These are phyloP conservation scores for Coniochaeta ligniaria DNA, from an alignment of 2,329 filamentous ascomycete species.

Conservation along the genomic window DNA sequence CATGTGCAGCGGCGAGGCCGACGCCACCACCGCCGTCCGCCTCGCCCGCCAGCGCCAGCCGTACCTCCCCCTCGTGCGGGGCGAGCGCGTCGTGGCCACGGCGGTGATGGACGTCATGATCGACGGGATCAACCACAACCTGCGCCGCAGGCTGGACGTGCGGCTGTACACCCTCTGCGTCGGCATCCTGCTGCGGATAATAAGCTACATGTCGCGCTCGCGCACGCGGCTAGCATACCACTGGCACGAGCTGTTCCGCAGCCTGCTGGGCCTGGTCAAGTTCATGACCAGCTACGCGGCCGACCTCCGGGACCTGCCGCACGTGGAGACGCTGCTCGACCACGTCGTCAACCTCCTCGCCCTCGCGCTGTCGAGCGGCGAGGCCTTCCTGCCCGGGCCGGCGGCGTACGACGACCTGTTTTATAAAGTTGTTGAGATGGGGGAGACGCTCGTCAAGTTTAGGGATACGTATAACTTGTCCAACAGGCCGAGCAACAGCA, in stretches of 20 bases:
- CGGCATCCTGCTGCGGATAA: conserved; percentile 72
- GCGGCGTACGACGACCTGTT: conserved; percentile 93
- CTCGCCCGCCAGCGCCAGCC: conserved; percentile 86
- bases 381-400: conserved; percentile 82
- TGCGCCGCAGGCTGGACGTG: conserved; percentile 77
- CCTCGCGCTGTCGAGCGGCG: conserved; percentile 76
- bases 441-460: conserved; percentile 76
- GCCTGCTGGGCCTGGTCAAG: conserved; percentile 76
- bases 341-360: conserved; percentile 77
- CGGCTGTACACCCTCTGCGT: conserved; percentile 77
- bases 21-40: conserved; percentile 60
- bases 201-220: conserved; percentile 77
- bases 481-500: conserved; percentile 58
- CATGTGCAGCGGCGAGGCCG: conserved; percentile 73
- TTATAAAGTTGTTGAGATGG: conserved; percentile 94
- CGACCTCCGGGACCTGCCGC: conserved; percentile 63
- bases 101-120: conserved; percentile 80
- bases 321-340: conserved; percentile 68
- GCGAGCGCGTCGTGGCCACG: conserved; percentile 66
- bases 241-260: conserved; percentile 93
- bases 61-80: conserved; percentile 67
- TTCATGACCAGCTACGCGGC: conserved; percentile 83
- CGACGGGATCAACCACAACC: conserved; percentile 90
- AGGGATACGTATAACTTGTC: conserved; percentile 64
- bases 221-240: conserved; percentile 81